Base-by-base conservation (phyloP, 2,329 filamentous ascomycete genomes). In the Aspergillus pseudoviridinutans region DNA sequence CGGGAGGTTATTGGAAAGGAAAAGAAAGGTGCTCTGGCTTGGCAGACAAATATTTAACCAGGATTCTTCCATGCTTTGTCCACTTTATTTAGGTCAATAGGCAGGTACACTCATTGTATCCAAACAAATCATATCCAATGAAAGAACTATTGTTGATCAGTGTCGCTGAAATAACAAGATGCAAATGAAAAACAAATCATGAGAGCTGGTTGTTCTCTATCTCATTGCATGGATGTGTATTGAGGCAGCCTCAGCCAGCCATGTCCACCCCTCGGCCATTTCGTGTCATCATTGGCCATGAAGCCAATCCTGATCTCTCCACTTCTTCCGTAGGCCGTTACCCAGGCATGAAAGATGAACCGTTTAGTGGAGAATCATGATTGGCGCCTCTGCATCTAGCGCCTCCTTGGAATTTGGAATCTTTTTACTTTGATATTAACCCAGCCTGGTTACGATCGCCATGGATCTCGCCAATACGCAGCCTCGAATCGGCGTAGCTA, bases 361-460 rank as follows among this genome's bases (percentile, higher is more conserved):
- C 56, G 60, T 64, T 53, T 28, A 58, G 61, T 58, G 64, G 61
- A 51, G 62, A 17, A 50, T 50, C 51, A 60, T 65, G 64, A 65
- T 65, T 65, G 61, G 64, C 57, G 54, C 47, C 57, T 55, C 28
- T 44, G 50, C 24, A 41, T 50, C 53, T 62, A 60, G 60, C 56
- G 58, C 41, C 56, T 38, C 53, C 49, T 58, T 44, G 60, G 51
- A 55, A 66, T 66, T 66, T 65, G 62, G 57, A 66, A 66, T 66
- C 57, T 58, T 65, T 64, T 57, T 55, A 55, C 58, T 65, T 61
- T 59, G 51, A 52, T 53, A 55, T 54, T 55, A 50, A 60, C 64
- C 56, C 12, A 28, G 35, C 29, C 17, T 14, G 55, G 64, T 32
- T 56, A 50, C 12, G 64, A 66, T 66, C 61, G 54, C 50, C 64